A percentile compares a stretch with the other conserved stretches of the same genome.
Evolutionary conservation across 805 yeast genomes (phyloP).

Genomic region (Hanseniaspora lachancei): DNA sequence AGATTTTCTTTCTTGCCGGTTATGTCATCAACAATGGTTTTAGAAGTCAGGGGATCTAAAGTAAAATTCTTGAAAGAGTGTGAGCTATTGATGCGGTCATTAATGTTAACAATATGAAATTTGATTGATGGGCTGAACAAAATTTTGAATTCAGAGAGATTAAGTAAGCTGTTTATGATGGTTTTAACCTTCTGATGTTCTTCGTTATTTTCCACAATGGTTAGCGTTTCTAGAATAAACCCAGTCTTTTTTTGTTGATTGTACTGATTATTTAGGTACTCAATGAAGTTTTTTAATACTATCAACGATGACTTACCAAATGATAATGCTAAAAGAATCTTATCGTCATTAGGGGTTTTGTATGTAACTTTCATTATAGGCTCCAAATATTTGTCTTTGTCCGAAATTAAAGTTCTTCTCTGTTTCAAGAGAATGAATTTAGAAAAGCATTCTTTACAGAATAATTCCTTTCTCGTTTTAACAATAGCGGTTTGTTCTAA

Average conservation of each 20-base stretch:
- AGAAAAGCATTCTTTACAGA: conserved; percentile 43
- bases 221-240: conserved; percentile 41
- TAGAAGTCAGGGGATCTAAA: conserved; percentile 24
- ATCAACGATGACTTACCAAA: conserved; percentile 58
- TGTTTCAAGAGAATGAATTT: conserved; percentile 68
- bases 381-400: conserved; percentile 39
- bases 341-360: conserved; percentile 22
- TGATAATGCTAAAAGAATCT: conserved; percentile 48
- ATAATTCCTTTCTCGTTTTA: conserved; percentile 24
- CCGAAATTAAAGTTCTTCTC: conserved; percentile 55
- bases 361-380: conserved; percentile 41
- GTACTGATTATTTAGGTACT: conserved; percentile 49
- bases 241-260: conserved; percentile 35
- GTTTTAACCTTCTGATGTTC: conserved; percentile 17
- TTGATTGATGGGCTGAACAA: conserved; percentile 25
- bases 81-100: conserved; percentile 26
- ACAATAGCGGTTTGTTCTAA: conserved; percentile 16
- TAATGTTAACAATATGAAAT: conserved; percentile 32
- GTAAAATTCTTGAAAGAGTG: conserved; percentile 25
- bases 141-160: conserved; percentile 19
- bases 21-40: not conserved
- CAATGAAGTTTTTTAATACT: conserved; percentile 50
- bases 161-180: conserved; percentile 14
- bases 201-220: conserved; percentile 32
- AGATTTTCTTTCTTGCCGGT: no score